A percentile compares a stretch with the other conserved stretches of the same genome.
These are phyloP conservation scores for Asclepias syriaca DNA, from an alignment of 257 asterid species.

Conservation along the genomic window DNA sequence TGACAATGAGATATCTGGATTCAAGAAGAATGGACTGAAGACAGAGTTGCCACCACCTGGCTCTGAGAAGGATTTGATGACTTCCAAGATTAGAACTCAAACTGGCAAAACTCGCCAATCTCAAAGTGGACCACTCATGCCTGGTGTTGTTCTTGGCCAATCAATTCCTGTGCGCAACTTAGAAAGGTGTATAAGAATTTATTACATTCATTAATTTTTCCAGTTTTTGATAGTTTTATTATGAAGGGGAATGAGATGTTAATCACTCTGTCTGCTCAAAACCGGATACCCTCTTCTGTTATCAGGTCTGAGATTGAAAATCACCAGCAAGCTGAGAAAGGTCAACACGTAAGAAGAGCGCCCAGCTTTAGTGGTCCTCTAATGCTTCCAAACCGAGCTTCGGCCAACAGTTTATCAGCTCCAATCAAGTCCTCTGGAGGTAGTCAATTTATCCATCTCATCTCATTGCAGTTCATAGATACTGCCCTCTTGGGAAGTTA, in stretches of 20 bases:
- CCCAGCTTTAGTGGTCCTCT: conserved; percentile 97
- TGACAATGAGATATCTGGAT: conserved; percentile 36
- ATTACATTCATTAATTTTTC: conserved; percentile 17
- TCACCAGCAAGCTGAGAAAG: conserved; percentile 53
- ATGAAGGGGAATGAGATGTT: background rate
- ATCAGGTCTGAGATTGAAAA: conserved; percentile 65
- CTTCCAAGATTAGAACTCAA: conserved; percentile 48
- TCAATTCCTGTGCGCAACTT: conserved; percentile 46
- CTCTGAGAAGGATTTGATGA: conserved; percentile 53
- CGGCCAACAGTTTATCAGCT: conserved; percentile 97
- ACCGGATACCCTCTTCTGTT: conserved; percentile 11
- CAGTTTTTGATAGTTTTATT: conserved; percentile 18
- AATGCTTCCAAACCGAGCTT: conserved; percentile 93
- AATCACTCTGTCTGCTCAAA: background rate
- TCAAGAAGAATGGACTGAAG: conserved; percentile 39
- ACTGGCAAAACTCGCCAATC: conserved; percentile 59
- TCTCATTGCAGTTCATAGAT: background rate
- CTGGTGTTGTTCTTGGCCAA: conserved; percentile 56
- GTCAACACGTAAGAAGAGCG: conserved; percentile 59
- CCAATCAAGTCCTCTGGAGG: conserved; percentile 98
- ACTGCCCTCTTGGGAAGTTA: background rate
- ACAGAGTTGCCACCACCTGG: conserved; percentile 40
- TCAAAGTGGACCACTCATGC: conserved; percentile 91
- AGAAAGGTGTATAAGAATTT: conserved; percentile 55
- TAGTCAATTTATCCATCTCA: conserved; percentile 17